Base-by-base conservation (phyloP, 176 grass and related monocot species). In the Saccharum spontaneum region DNA sequence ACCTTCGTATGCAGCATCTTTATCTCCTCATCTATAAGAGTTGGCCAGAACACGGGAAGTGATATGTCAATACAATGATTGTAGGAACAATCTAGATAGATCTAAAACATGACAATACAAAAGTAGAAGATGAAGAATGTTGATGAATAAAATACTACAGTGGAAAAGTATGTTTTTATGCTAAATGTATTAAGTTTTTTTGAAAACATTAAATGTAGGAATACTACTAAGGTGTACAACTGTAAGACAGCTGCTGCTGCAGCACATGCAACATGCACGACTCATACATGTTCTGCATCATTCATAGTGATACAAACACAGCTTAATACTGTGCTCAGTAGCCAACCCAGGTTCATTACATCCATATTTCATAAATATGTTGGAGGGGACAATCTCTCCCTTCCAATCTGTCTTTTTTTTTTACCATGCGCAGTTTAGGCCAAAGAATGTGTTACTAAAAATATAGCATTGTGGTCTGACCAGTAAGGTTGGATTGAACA, bases 1-100 rank as follows among this genome's bases (percentile, higher is more conserved):
- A 99, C 81, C 84, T 91, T 99, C 2, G 84, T 94, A 82, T 99
- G 93, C 39, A 99, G 83, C 69, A 83, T 66, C 81, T 98, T 98
- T 89, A 73, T 85, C 62, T 99, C 93, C 12, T 94, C 83, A 79
- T 99, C 97, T 96, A 86, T 79, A 36, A 82, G 8, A 73, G 83
- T 82, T 86, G 60, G 11, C 34, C 10, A 76, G 2, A 76, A 79
- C 85, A 77, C 0, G 4, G 52, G 40, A 68, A 48, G 1, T 83
- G 30, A 46, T n/a, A n/a, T 4, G 18, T 46, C 16, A 88, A 76
- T 64, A 73, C 46, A 88, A 40, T 52, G 49, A 79, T 12, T 57
- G 48, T 57, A 68, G 11, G 7, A 72, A 88, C 2, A 8, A 80
- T 75, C 13, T 74, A 57, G 65, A 69, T 30, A 60, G 0, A 86